phyloP scores from a whole-genome alignment of 148 eudicot genomes.

The Chenopodium berlandieri region DNA sequence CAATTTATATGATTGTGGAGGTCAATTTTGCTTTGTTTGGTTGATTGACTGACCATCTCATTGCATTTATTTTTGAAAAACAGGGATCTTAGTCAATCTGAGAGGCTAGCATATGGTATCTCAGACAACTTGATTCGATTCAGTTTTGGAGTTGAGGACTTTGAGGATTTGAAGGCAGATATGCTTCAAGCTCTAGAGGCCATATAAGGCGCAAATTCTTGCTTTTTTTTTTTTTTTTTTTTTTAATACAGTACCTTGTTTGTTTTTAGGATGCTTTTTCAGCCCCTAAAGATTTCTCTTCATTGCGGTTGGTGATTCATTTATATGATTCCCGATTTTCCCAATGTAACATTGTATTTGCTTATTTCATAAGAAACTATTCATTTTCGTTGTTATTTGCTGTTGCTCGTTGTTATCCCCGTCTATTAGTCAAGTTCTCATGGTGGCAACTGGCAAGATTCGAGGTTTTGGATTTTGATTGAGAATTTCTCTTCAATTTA shows the following conservation, averaged over 20 bases:
- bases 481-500: no score
- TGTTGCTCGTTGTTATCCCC: not conserved
- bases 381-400: not conserved
- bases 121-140: constrained; percentile 75
- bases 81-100: constrained; percentile 78
- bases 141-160: constrained; percentile 86
- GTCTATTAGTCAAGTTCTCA: not conserved
- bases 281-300: not conserved
- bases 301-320: constrained; percentile 16
- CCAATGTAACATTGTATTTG: not conserved
- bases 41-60: not conserved
- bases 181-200: constrained; percentile 71
- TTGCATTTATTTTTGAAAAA: not conserved
- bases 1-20: not conserved
- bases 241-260: not conserved
- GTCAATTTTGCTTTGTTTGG: not conserved
- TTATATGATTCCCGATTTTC: constrained; percentile 12
- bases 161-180: constrained; percentile 76
- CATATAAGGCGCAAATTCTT: constrained; percentile 40
- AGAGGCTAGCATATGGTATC: constrained; percentile 70
- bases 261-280: not conserved
- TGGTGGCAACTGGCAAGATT: no score
- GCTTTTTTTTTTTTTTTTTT: not conserved
- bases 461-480: not conserved
- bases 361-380: not conserved